Evolutionary conservation across 352 stramenopile species (phyloP), one percentile per base, ranked within the genome.

Genomic region (Phytophthora palmivora): DNA sequence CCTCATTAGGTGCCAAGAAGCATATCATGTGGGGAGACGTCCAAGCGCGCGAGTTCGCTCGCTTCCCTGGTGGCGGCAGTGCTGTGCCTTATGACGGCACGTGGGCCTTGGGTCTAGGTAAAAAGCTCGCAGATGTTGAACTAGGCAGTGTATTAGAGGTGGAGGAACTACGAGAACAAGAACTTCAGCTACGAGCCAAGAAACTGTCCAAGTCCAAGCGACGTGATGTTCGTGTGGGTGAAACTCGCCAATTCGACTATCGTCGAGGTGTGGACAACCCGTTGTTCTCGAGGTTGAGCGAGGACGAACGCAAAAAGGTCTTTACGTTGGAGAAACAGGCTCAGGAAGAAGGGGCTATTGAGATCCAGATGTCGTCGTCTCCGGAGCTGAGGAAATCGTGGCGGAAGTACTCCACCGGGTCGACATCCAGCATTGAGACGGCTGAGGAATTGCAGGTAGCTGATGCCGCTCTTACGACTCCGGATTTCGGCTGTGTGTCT

Each of bases 231-330:
- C 76, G 78, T 19, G 68, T 81, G 16, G 81, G 83, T 18, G 85
- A 94, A 55, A 94, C 85, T 10, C 79, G 85, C 8, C 85, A 94
- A 58, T 94, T 94, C 36, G 85, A 94, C 63, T 94, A 94, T 58
- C 76, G 74, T 39, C 71, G 73, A n/a, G 84, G 85, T 9, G 64
- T 74, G 15, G 73, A 87, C 32, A 94, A 94, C 41, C 85, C 85
- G n/a, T 70, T 93, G n/a, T 91, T 95, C 55, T 63, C 72, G 21
- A 76, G 87, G 5, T 56, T 95, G 52, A 88, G 52, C 16, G 87
- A 95, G 50, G 57, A 72, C 8, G 81, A 94, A 53, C 82, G 87
- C 21, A 88, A 90, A 44, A 61, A 83, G 34, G 63, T 95, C 0
- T 90, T 95, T 49, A 74, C 64, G 12, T 39, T 79, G 48, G 74